Base-by-base conservation (phyloP, 495 filamentous ascomycete species). In the Penicillium coffeae region DNA sequence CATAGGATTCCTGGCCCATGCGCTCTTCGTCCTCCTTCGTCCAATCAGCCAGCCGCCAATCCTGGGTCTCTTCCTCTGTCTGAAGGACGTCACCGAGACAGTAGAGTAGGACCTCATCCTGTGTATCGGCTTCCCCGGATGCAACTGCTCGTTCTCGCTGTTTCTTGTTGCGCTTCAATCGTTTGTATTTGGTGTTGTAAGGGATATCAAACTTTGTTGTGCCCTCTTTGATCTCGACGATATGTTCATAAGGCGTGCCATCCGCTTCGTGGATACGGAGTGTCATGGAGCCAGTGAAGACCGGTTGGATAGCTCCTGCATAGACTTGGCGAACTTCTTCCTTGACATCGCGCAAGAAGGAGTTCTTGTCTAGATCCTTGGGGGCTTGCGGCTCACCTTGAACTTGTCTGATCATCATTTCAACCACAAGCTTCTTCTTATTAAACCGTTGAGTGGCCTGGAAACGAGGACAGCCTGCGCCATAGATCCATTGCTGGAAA, bases 161-260 rank as follows among this genome's bases (percentile, higher is more conserved):
- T 34, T 90, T 84, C 51, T 88, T 84, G 54, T 86, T 96, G 22
- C 92, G 81, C 72, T 99, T 99, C 30, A 99, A 74, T 2, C 93
- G 84, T 73, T 97, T 99, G 66, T 99, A 99, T 61, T 99, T 99
- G 0, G 93, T 99, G 60, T 97, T 97, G 60, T 99, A 99, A 12
- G 92, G 90, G 48, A 99, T 96, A 38, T 96, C 90, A 47, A 96
- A 85, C 48, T 82, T 86, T 6, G 84, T 87, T 33, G 79, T 74
- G 7, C 83, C 82, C 46, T 96, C 90, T 54, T 89, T 90, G 62
- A 99, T 94, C 46, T 95, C 87, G 20, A 96, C 88, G 54, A 96
- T 95, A 60, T 99, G 93, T 66, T 99, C 93, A 64, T 99, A 99
- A 16, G 93, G 93, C 2, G 94, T 97, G 13, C 93, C 93, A 62